These are phyloP conservation scores for Pontederia crassipes DNA, from an alignment of 176 grass and related monocot genomes.

Conservation along the genomic window DNA sequence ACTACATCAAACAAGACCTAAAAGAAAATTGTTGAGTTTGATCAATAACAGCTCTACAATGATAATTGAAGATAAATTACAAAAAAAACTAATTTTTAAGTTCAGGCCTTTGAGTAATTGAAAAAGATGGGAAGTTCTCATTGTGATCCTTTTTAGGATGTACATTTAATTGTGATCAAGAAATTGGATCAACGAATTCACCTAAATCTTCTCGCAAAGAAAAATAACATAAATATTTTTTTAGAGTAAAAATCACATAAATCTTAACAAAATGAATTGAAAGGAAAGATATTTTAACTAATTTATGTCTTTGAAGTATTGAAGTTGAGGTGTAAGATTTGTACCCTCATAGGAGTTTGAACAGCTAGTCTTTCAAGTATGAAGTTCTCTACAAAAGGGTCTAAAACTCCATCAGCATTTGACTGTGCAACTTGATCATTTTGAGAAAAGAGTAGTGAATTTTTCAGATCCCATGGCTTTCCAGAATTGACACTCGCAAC, in stretches of 20 bases:
- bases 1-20: slow-evolving; percentile 81
- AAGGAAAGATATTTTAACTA: too few relatives aligned
- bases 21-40: slow-evolving; percentile 12
- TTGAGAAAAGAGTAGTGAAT: slow-evolving; percentile 64
- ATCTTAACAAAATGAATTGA: too few relatives aligned
- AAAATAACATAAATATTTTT: too few relatives aligned
- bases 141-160: too few relatives aligned
- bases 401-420: slow-evolving; percentile 36
- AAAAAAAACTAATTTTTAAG: neutral
- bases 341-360: slow-evolving; percentile 83
- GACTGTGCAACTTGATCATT: slow-evolving; percentile 39
- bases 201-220: too few relatives aligned
- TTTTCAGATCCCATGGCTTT: slow-evolving; percentile 47
- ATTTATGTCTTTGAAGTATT: neutral
- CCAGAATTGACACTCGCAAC: slow-evolving; percentile 91
- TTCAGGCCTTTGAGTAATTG: too few relatives aligned
- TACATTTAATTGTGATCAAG: too few relatives aligned
- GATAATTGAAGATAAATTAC: slow-evolving; percentile 4
- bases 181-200: too few relatives aligned
- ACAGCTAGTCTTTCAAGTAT: slow-evolving; percentile 83
- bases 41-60: slow-evolving; percentile 2
- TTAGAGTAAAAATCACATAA: too few relatives aligned
- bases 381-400: slow-evolving; percentile 93
- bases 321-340: neutral
- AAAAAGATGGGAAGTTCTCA: too few relatives aligned